Conservation (phyloP, 208 protist species). For the Crithidia expoeki region DNA sequence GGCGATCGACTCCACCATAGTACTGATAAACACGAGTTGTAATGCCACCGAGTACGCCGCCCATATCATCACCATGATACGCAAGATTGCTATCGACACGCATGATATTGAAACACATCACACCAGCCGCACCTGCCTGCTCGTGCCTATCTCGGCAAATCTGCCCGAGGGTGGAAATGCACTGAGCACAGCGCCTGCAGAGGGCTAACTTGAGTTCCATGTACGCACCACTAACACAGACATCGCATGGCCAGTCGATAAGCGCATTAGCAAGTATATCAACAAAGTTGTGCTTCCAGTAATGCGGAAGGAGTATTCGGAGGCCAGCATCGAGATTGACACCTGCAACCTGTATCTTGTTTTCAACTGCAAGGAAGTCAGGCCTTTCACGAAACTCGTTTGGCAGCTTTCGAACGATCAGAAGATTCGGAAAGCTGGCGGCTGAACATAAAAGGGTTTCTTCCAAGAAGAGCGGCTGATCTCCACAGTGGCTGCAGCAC, state of each 20-base stretch:
- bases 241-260: conserved; percentile 20
- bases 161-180: conserved; percentile 46
- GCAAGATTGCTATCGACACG: conserved; percentile 37
- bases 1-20: conserved; percentile 53
- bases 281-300: conserved; percentile 28
- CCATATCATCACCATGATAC: conserved; percentile 51
- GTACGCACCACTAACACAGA: conserved; percentile 35
- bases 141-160: conserved; percentile 29
- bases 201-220: conserved; percentile 44
- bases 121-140: conserved; percentile 29
- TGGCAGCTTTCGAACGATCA: conserved; percentile 15
- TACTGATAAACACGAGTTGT: conserved; percentile 47
- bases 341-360: conserved; percentile 9
- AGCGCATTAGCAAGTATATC: conserved; percentile 36
- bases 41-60: conserved; percentile 51
- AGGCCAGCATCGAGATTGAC: conserved; percentile 25
- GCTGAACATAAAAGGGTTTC: conserved; percentile 48
- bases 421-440: conserved; percentile 23
- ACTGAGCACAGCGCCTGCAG: conserved; percentile 52
- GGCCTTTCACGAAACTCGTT: conserved; percentile 42
- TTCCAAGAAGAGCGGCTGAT: conserved; percentile 49
- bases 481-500: conserved; percentile 45
- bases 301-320: conserved; percentile 42
- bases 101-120: conserved; percentile 26
- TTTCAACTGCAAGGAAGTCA: conserved; percentile 34